These are phyloP conservation scores for Tephrocybe sp. DNA, from an alignment of 768 basidiomycete species.

Conservation along the genomic window DNA sequence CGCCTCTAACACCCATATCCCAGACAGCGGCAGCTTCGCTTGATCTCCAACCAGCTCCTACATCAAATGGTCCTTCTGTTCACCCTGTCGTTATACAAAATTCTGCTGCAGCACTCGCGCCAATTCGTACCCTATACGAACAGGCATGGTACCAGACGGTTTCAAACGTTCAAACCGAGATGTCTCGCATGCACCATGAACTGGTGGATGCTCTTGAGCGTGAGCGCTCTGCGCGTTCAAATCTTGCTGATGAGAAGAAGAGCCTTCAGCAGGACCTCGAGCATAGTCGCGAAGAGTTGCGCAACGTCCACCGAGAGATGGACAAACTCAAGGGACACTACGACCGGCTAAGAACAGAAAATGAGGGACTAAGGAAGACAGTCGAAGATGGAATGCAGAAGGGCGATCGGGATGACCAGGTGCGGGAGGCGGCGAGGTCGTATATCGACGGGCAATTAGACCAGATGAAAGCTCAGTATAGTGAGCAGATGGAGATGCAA, in stretches of 20 bases:
- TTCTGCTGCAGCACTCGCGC: slow-evolving; percentile 13
- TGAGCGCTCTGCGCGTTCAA: slow-evolving; percentile 7
- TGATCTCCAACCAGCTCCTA: not conserved
- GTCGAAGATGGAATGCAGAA: not conserved
- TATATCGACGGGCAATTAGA: slow-evolving; percentile 18
- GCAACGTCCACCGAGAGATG: not conserved
- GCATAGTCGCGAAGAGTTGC: not conserved
- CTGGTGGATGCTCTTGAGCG: slow-evolving; percentile 8
- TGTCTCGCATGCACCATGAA: slow-evolving; percentile 17
- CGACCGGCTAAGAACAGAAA: slow-evolving; percentile 5
- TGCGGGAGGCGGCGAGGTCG: slow-evolving; percentile 5
- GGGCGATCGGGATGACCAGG: not conserved
- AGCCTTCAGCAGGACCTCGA: slow-evolving; percentile 8
- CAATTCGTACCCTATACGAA: slow-evolving; percentile 19
- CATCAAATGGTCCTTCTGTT: not conserved
- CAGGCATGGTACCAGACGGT: slow-evolving; percentile 20
- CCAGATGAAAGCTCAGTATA: slow-evolving; percentile 15
- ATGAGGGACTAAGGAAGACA: slow-evolving; percentile 1
- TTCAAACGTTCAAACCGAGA: slow-evolving; percentile 19
- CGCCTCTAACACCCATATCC: not conserved
- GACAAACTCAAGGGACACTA: not conserved
- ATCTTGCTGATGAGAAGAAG: slow-evolving; percentile 4
- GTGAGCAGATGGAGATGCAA: slow-evolving; percentile 17
- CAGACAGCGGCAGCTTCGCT: not conserved
- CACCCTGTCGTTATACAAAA: slow-evolving; percentile 11